These are phyloP conservation scores for Pugionium dolabratum DNA, from an alignment of 345 rosid species.

Conservation along the genomic window DNA sequence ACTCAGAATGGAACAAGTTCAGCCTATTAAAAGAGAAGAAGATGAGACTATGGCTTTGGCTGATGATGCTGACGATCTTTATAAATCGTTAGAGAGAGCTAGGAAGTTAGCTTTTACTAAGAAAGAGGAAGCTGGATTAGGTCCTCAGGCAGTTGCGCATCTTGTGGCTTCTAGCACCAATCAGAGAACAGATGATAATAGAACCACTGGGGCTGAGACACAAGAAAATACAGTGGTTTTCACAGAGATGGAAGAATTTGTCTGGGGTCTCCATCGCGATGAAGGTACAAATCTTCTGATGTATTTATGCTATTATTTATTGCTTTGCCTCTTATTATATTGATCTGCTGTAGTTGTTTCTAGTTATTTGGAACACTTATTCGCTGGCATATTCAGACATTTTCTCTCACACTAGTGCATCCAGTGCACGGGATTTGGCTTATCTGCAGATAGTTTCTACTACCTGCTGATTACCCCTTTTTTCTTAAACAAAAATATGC, in stretches of 20 bases:
- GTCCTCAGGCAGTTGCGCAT: constrained; percentile 74
- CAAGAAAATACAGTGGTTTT: constrained; percentile 84
- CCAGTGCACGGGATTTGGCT: too few relatives aligned
- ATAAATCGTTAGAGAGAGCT: constrained; percentile 75
- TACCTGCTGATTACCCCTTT: neutral
- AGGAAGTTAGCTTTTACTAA: constrained; percentile 80
- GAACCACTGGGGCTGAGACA: constrained; percentile 49
- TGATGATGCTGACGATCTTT: constrained; percentile 85
- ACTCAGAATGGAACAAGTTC: constrained; percentile 63
- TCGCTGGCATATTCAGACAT: too few relatives aligned
- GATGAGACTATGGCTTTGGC: constrained; percentile 60
- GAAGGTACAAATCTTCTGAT: constrained; percentile 53
- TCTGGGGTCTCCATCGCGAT: constrained; percentile 79
- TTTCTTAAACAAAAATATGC: neutral
- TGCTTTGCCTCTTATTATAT: too few relatives aligned
- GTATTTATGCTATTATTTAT: too few relatives aligned
- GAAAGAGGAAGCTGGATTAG: constrained; percentile 59
- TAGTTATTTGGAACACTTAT: too few relatives aligned
- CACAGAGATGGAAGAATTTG: constrained; percentile 95
- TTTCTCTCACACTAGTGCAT: too few relatives aligned
- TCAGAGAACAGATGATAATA: constrained; percentile 54
- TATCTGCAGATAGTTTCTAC: neutral
- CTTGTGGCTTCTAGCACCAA: constrained; percentile 53
- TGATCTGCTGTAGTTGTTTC: too few relatives aligned
- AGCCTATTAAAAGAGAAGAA: constrained; percentile 52